A percentile compares a stretch with the other conserved stretches of the same genome.
phyloP scores from a whole-genome alignment of 331 rosid genomes.

The Spiraea crenata region DNA sequence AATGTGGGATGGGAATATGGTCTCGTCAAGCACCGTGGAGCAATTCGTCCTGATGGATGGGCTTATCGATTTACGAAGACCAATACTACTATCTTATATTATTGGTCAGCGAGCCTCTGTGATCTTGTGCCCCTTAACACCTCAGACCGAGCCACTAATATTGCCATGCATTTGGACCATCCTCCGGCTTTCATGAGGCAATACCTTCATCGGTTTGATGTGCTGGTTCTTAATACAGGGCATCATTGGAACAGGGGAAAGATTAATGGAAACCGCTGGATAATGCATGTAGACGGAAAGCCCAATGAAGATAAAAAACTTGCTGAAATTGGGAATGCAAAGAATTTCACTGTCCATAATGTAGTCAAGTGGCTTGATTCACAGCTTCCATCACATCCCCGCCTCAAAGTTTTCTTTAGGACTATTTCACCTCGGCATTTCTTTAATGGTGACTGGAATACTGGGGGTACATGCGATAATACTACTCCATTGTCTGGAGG shows the following conservation, averaged over 20 bases:
- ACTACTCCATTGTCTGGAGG: slow-evolving; percentile 63
- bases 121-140: slow-evolving; percentile 68
- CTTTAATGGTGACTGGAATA: slow-evolving; percentile 89
- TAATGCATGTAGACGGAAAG: slow-evolving; percentile 73
- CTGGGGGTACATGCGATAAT: slow-evolving; percentile 83
- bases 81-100: slow-evolving; percentile 80
- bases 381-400: slow-evolving; percentile 60
- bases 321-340: slow-evolving; percentile 57
- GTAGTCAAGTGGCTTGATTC: slow-evolving; percentile 70
- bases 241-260: slow-evolving; percentile 97
- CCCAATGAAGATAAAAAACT: slow-evolving; percentile 50
- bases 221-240: slow-evolving; percentile 88
- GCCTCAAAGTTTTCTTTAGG: slow-evolving; percentile 78
- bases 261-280: slow-evolving; percentile 74
- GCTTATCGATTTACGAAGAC: slow-evolving; percentile 81
- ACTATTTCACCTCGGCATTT: slow-evolving; percentile 91
- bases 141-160: slow-evolving; percentile 39
- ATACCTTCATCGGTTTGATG: slow-evolving; percentile 61
- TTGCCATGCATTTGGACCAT: slow-evolving; percentile 92
- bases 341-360: slow-evolving; percentile 67
- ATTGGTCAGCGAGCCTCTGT: slow-evolving; percentile 90
- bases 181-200: slow-evolving; percentile 77
- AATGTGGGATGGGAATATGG: slow-evolving; percentile 76
- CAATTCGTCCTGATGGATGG: slow-evolving; percentile 97
- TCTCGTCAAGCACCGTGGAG: slow-evolving; percentile 73